These are phyloP conservation scores for Solioccasus polychromus DNA, from an alignment of 768 basidiomycete species.

Conservation along the genomic window DNA sequence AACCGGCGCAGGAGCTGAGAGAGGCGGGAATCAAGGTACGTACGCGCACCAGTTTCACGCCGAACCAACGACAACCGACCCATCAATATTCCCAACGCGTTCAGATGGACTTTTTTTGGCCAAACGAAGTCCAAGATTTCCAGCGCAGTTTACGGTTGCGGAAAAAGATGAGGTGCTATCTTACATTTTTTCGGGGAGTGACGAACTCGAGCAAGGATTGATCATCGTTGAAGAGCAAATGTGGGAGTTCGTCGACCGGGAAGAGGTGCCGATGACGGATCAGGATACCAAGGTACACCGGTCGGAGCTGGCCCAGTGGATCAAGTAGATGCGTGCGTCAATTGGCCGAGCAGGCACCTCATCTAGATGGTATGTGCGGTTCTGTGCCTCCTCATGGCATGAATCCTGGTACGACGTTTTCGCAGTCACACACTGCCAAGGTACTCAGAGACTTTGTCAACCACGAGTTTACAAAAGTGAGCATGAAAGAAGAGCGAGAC, in stretches of 20 bases:
- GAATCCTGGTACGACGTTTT: no score
- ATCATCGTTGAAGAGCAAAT: slow-evolving; percentile 91
- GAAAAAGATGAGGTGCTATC: slow-evolving; percentile 93
- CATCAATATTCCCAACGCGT: no score
- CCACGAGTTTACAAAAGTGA: no score
- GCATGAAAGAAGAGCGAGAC: no score
- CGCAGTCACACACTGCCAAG: no score
- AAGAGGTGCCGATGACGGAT: slow-evolving; percentile 56
- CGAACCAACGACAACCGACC: not conserved
- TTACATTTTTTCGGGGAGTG: slow-evolving; percentile 85
- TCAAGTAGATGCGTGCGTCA: slow-evolving; percentile 43
- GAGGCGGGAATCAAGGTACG: slow-evolving; percentile 85
- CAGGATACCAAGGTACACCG: slow-evolving; percentile 67
- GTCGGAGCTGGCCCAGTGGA: slow-evolving; percentile 58
- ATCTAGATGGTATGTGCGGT: slow-evolving; percentile 15
- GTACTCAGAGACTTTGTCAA: no score
- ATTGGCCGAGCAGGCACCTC: slow-evolving; percentile 31
- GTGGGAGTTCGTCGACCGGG: slow-evolving; percentile 72
- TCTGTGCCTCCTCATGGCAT: no score
- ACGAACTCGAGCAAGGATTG: slow-evolving; percentile 79
- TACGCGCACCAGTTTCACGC: not conserved
- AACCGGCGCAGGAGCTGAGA: slow-evolving; percentile 74
- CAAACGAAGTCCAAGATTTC: slow-evolving; percentile 87
- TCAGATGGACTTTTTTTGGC: slow-evolving; percentile 90
- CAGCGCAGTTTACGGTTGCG: slow-evolving; percentile 82